Evolutionary conservation across 2,329 filamentous ascomycete genomes (phyloP).

Genomic region (Epichloe sibirici): DNA sequence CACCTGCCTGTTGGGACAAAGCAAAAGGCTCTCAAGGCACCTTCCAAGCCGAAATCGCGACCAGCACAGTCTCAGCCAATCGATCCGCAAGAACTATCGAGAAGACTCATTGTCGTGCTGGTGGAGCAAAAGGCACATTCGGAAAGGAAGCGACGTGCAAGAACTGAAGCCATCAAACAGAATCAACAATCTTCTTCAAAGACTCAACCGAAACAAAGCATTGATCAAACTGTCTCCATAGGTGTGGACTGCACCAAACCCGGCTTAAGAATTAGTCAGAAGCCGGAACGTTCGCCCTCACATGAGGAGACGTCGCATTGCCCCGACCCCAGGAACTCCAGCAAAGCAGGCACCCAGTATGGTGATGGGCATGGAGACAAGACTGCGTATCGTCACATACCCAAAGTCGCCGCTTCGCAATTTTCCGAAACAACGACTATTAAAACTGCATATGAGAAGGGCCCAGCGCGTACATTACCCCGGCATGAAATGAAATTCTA

Average conservation of each 20-base stretch:
- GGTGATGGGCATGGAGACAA: conserved; percentile 1
- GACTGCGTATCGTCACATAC: conserved; percentile 34
- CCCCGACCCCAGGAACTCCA: conserved; percentile 3
- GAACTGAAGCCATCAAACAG: conserved; percentile 13
- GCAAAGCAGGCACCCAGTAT: conserved; percentile 8
- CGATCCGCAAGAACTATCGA: conserved; percentile 42
- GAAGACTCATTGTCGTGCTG: conserved; percentile 38
- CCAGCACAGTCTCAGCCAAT: conserved; percentile 23
- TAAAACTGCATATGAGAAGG: conserved; percentile 24
- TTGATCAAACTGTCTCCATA: neutral
- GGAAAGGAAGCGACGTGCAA: conserved; percentile 21
- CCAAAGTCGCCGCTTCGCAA: conserved; percentile 40
- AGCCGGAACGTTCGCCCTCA: neutral
- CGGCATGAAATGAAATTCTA: conserved; percentile 29
- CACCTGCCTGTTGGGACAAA: conserved; percentile 1
- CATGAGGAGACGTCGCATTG: neutral
- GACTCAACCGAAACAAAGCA: neutral
- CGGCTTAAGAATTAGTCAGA: neutral
- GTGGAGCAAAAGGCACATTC: conserved; percentile 34
- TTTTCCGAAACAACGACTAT: conserved; percentile 42
- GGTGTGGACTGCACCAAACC: conserved; percentile 1
- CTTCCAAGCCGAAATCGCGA: conserved; percentile 6
- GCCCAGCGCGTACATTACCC: conserved; percentile 31
- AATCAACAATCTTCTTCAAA: neutral
- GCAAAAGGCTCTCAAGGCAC: neutral